phyloP scores from a whole-genome alignment of 106 monocot genomes.

The Xerophyta viscosa region DNA sequence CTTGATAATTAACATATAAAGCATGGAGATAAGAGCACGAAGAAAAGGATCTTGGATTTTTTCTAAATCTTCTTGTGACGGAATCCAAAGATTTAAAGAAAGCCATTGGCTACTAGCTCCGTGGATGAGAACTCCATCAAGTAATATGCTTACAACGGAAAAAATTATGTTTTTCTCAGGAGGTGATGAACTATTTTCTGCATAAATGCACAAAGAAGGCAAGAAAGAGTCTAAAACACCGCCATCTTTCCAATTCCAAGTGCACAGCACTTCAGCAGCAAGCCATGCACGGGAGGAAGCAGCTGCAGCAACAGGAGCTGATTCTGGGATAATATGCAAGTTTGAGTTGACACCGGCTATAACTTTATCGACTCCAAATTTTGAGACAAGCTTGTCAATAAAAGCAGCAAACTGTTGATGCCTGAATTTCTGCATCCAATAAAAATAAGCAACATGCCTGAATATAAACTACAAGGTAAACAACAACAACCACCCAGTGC shows the following conservation, averaged over 20 bases:
- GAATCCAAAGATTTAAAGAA: conserved; percentile 56
- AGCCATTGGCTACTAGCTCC: conserved; percentile 23
- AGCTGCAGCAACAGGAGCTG: conserved; percentile 10
- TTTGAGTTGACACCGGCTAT: conserved; percentile 35
- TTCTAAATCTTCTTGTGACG: conserved; percentile 61
- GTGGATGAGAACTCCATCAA: conserved; percentile 50
- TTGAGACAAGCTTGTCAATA: conserved; percentile 50
- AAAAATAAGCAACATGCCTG: neutral
- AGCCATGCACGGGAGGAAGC: conserved; percentile 65
- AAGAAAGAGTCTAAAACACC: conserved; percentile 50
- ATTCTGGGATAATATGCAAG: conserved; percentile 1
- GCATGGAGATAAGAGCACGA: conserved; percentile 58
- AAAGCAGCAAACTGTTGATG: conserved; percentile 66
- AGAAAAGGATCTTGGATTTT: conserved; percentile 60
- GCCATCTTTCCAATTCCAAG: conserved; percentile 75
- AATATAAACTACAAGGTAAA: no score
- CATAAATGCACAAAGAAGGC: conserved; percentile 45
- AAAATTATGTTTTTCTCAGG: conserved; percentile 15
- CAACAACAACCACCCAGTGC: no score
- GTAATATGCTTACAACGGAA: conserved; percentile 44
- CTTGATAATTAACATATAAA: conserved; percentile 41
- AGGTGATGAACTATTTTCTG: conserved; percentile 19
- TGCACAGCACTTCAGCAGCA: conserved; percentile 86
- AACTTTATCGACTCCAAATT: conserved; percentile 56
- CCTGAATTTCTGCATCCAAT: conserved; percentile 38